These are phyloP conservation scores for Kodamaea hsintzibuensis DNA, from an alignment of 805 yeast species.

Conservation along the genomic window DNA sequence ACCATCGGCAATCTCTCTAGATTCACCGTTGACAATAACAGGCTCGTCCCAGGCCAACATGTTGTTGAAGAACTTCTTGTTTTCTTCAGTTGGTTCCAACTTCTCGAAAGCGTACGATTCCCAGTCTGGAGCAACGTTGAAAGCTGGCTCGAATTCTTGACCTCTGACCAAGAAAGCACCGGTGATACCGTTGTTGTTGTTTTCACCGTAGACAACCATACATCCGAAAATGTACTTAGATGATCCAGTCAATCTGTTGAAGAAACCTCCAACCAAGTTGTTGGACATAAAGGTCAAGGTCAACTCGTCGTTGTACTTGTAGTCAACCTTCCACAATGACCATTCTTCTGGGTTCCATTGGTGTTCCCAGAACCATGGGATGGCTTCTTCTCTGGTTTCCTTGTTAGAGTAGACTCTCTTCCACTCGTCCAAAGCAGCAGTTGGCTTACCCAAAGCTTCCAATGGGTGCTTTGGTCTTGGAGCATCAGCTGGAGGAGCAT, in stretches of 20 bases:
- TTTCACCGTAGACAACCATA: conserved; percentile 95
- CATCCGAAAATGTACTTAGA: conserved; percentile 93
- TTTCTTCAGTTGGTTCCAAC: conserved; percentile 78
- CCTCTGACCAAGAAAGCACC: conserved; percentile 97
- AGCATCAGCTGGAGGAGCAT: conserved; percentile 33
- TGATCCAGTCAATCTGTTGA: conserved; percentile 90
- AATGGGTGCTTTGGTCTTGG: conserved; percentile 83
- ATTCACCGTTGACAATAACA: conserved; percentile 72
- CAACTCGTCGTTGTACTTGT: conserved; percentile 97
- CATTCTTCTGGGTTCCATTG: conserved; percentile 89
- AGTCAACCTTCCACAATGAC: conserved; percentile 93
- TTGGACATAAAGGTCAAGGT: conserved; percentile 97
- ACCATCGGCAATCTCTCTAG: conserved; percentile 92
- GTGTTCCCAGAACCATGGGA: conserved; percentile 97
- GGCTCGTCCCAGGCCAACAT: conserved; percentile 99
- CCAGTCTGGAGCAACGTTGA: conserved; percentile 99
- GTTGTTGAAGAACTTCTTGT: conserved; percentile 79
- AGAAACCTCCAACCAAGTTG: conserved; percentile 97
- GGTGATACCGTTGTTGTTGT: conserved; percentile 95
- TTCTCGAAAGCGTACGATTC: conserved; percentile 86
- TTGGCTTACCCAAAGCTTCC: conserved; percentile 74
- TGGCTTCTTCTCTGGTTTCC: conserved; percentile 90
- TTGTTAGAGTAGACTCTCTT: conserved; percentile 96
- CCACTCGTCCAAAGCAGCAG: conserved; percentile 83
- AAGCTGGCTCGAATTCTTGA: conserved; percentile 86